phyloP scores from a whole-genome alignment of 2,329 filamentous ascomycete genomes.

The Fusarium ambrosium region DNA sequence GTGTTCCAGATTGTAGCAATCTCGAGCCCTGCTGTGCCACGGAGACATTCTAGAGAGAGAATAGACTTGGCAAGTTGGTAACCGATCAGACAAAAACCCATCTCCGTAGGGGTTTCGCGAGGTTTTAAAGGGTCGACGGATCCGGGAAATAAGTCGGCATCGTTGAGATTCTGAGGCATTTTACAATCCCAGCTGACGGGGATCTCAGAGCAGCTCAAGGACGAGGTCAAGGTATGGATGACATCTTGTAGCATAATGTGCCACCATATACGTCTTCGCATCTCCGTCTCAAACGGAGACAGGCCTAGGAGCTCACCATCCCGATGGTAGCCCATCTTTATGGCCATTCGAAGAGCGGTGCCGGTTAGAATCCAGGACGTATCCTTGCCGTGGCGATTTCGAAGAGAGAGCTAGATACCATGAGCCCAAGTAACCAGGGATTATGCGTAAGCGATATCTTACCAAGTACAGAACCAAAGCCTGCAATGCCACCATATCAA shows the following conservation, averaged over 20 bases:
- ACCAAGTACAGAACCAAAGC: neutral
- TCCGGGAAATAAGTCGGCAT: neutral
- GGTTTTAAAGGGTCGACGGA: neutral
- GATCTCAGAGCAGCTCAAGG: neutral
- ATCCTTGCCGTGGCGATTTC: neutral
- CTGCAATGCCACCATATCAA: neutral
- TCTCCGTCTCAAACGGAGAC: neutral
- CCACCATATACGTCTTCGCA: neutral
- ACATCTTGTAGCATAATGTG: neutral
- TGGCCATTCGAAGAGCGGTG: neutral
- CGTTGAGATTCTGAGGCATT: neutral
- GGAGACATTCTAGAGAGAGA: neutral
- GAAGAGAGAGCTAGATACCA: neutral
- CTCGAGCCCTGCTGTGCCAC: neutral
- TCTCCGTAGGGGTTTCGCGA: neutral
- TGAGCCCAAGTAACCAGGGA: neutral
- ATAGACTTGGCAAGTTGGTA: neutral
- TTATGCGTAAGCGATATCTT: neutral
- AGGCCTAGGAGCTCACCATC: neutral
- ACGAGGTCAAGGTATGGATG: neutral
- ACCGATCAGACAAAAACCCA: neutral
- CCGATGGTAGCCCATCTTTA: neutral
- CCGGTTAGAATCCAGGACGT: neutral
- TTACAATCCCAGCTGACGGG: neutral
- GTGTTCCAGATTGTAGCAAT: neutral